Base-by-base conservation (phyloP, 179 eudicot genomes). In the Beta corolliflora region DNA sequence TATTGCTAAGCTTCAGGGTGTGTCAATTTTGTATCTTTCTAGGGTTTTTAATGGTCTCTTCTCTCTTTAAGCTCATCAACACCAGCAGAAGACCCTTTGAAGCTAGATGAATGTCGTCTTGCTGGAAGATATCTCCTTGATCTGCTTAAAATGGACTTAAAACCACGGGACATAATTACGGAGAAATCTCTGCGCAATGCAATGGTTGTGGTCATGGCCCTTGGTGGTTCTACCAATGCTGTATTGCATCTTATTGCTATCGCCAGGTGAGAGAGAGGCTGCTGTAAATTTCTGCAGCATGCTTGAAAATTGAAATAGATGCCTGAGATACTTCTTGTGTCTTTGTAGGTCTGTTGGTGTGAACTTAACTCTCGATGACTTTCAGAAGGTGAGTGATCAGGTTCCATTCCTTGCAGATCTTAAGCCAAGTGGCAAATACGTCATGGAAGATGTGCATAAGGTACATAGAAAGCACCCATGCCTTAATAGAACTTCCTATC, bases 211-310 rank as follows among this genome's bases (percentile, higher is more conserved):
- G 97, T 96, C 78, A 96, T 96, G 99, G 99, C 98, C 81, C 89
- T 96, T 80, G 99, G 99, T 77, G 99, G 99, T 55, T 96, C 99
- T 61, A 96, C 99, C 73, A 96, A 96, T 86, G 99, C 98, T 48
- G 99, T 96, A 64, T 79, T 96, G 87, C 99, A 96, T 88, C 89
- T 96, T 80, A 94, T 96, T 85, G 98, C 97, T 79, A 96, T 96
- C 83, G 99, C 99, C 58, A 96, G 92, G 99, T 92, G 77, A 84
- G 88, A 70, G 71, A 70, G 71, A 80, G 69, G n/a, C 44, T 65
- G 55, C 69, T 67, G 29, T 41, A 56, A 56, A 52, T 61, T 45
- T 69, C 45, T 80, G 73, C 58, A 7, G 55, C 12, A n/a, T 72
- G 44, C 31, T 76, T 75, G 60, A 55, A 45, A 46, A 31, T 76